Percentiles rank a stretch among this genome's conserved stretches.
These are phyloP conservation scores for Micractinium sp. DNA, from an alignment of 139 green algal genomes.

Conservation along the genomic window DNA sequence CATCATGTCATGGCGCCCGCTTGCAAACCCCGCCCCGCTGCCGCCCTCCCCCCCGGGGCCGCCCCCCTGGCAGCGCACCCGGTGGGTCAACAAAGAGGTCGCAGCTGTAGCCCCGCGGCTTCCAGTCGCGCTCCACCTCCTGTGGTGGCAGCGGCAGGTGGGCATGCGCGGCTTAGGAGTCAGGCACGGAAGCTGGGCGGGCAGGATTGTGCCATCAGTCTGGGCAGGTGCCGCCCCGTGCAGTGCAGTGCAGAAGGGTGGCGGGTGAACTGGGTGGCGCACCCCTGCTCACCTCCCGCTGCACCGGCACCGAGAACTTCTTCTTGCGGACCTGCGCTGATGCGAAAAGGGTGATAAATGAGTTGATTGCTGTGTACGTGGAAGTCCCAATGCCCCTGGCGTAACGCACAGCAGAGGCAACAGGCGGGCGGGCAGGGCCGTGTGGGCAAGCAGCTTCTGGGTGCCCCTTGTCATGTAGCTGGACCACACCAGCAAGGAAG, in stretches of 20 bases:
- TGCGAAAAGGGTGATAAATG: background rate
- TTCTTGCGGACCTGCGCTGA: constrained; percentile 4
- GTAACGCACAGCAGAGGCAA: too few relatives aligned
- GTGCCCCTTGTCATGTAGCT: too few relatives aligned
- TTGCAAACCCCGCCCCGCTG: background rate
- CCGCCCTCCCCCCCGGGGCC: background rate
- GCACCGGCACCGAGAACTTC: constrained; percentile 11
- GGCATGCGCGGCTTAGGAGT: background rate
- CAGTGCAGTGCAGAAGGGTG: background rate
- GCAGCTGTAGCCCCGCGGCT: constrained; percentile 10
- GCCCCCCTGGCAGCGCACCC: background rate
- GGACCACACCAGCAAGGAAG: background rate
- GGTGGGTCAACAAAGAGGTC: constrained; percentile 26
- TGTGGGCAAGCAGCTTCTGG: background rate
- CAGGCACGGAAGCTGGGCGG: background rate
- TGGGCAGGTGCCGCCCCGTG: background rate
- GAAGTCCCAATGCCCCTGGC: background rate
- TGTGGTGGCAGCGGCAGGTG: background rate
- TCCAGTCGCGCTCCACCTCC: constrained; percentile 28
- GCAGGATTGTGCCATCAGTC: background rate
- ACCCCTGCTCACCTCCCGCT: background rate
- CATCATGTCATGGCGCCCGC: background rate
- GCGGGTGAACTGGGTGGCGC: background rate
- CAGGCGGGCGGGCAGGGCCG: background rate
- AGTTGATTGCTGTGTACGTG: background rate